Percentiles rank a stretch among this genome's conserved stretches.
Evolutionary conservation across 2,329 filamentous ascomycete species (phyloP).

Genomic region (Colletotrichum echinochloae): DNA sequence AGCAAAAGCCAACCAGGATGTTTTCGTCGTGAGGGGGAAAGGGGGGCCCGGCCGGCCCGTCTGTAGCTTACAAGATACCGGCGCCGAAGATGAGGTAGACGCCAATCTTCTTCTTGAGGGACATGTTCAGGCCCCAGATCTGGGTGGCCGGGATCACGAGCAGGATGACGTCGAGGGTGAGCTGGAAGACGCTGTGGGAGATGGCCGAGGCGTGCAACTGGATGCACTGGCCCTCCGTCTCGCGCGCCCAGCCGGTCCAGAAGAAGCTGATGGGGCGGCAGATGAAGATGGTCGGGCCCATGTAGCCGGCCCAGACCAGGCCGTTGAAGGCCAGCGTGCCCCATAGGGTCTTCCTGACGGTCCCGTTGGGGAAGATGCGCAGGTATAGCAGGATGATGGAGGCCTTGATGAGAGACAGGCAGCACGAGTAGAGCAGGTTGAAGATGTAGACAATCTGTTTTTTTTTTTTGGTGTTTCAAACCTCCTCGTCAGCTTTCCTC

Average conservation of each 20-base stretch:
- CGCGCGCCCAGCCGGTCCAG: background rate
- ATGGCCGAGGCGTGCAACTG: background rate
- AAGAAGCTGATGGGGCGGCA: background rate
- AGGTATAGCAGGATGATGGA: background rate
- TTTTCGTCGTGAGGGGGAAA: too few species aligned
- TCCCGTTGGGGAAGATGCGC: background rate
- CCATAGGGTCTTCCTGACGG: background rate
- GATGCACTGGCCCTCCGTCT: background rate
- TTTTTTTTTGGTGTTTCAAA: too few species aligned
- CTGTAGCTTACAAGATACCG: background rate
- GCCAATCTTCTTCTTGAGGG: background rate
- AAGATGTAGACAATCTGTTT: background rate
- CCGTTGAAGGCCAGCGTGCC: background rate
- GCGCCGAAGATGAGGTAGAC: background rate
- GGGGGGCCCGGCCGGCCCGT: too few species aligned
- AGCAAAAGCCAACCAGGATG: background rate
- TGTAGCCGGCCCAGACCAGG: background rate
- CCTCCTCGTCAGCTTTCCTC: background rate
- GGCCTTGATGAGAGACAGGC: background rate
- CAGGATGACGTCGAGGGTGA: background rate
- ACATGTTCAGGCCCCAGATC: background rate
- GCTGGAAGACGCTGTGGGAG: background rate
- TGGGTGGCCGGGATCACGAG: background rate
- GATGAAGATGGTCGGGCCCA: background rate
- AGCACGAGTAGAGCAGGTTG: background rate